A percentile compares a stretch with the other conserved stretches of the same genome.
Conservation (phyloP, 306 rosid genomes). For the Arachis hypogaea region DNA sequence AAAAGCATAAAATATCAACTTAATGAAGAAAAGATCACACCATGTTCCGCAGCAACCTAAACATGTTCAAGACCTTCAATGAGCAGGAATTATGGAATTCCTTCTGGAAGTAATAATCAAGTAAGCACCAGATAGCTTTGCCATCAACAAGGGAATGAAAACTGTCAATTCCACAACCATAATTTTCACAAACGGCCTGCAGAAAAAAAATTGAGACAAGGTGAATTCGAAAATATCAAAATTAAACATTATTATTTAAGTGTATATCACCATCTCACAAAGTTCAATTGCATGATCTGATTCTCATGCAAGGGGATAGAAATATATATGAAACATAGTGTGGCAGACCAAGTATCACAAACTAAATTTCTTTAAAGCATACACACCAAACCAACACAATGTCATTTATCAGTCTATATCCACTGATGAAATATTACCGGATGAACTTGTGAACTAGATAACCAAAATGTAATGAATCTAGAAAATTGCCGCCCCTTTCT, state of each 20-base stretch:
- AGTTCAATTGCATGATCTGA: slow-evolving; percentile 8
- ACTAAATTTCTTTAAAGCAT: background rate
- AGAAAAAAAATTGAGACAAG: slow-evolving; percentile 22
- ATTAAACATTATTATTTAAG: background rate
- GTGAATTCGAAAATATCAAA: slow-evolving; percentile 11
- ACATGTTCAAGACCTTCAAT: slow-evolving; percentile 61
- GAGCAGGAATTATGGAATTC: slow-evolving; percentile 70
- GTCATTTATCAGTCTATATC: slow-evolving; percentile 21
- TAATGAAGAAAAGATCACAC: slow-evolving; percentile 21
- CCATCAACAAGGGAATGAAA: slow-evolving; percentile 83
- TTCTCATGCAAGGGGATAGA: background rate
- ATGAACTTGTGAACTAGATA: too few species aligned
- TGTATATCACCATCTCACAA: background rate
- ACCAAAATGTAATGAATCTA: background rate
- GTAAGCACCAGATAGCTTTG: slow-evolving; percentile 97
- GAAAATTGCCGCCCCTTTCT: slow-evolving; percentile 13
- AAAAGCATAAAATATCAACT: slow-evolving; percentile 31
- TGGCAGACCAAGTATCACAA: slow-evolving; percentile 6
- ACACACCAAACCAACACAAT: slow-evolving; percentile 1
- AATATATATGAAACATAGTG: slow-evolving; percentile 15
- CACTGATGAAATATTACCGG: background rate
- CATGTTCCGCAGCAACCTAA: slow-evolving; percentile 18
- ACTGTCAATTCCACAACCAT: slow-evolving; percentile 59
- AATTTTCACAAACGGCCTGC: slow-evolving; percentile 80
- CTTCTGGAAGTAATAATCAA: slow-evolving; percentile 83